A percentile compares a stretch with the other conserved stretches of the same genome.
Evolutionary conservation across 495 filamentous ascomycete genomes (phyloP).

Genomic region (Cudoniella acicularis): DNA sequence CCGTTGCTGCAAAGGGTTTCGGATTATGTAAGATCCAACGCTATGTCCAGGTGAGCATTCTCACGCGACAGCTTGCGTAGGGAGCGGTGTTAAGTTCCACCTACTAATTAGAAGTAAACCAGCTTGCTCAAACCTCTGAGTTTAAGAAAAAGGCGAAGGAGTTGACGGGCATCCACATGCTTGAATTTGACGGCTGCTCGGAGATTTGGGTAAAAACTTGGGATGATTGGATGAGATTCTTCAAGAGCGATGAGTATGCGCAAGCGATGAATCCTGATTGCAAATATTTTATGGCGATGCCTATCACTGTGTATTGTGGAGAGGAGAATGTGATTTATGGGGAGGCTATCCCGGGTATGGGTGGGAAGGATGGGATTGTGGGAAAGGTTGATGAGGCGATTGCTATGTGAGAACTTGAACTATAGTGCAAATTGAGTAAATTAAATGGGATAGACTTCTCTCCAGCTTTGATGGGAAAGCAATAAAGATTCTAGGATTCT

Average conservation of each 20-base stretch:
- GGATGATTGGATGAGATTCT: conserved; percentile 2
- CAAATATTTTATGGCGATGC: background rate
- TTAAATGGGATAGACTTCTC: background rate
- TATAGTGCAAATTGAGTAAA: background rate
- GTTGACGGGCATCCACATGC: background rate
- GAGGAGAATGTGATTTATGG: conserved; percentile 1
- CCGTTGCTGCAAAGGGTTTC: background rate
- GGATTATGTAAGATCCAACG: background rate
- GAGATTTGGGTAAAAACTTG: background rate
- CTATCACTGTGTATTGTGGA: background rate
- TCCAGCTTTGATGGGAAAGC: background rate
- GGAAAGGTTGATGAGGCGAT: background rate
- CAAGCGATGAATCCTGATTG: background rate
- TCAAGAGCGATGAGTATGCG: background rate
- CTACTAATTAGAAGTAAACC: background rate
- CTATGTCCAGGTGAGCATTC: conserved; percentile 1
- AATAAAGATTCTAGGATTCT: too few relatives aligned
- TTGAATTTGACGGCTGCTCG: background rate
- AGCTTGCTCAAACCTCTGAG: background rate
- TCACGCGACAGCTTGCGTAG: background rate
- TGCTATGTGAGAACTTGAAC: background rate
- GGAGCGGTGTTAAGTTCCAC: too few relatives aligned
- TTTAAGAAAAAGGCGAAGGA: background rate
- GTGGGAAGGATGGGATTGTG: background rate
- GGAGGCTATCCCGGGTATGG: background rate